Conservation (phyloP, 345 rosid species). For the Rhizophora mangle region DNA sequence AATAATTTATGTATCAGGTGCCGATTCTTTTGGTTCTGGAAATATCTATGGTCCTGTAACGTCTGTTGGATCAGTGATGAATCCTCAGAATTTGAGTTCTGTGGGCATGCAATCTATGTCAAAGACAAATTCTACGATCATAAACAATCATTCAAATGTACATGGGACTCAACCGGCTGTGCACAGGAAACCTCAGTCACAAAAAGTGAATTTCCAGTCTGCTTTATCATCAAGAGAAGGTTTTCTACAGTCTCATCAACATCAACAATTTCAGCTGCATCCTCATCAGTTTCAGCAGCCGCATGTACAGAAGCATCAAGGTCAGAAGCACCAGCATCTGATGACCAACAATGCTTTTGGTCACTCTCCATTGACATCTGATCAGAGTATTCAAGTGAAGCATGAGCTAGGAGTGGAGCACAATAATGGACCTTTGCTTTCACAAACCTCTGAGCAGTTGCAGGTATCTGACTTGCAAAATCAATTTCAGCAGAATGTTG, state of each 20-base stretch:
- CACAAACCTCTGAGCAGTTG: slow-evolving; percentile 55
- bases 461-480: slow-evolving; percentile 62
- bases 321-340: slow-evolving; percentile 55
- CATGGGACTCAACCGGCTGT: slow-evolving; percentile 50
- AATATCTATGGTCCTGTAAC: slow-evolving; percentile 52
- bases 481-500: slow-evolving; percentile 60
- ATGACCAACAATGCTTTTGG: slow-evolving; percentile 47
- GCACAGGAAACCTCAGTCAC: slow-evolving; percentile 42
- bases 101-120: slow-evolving; percentile 54
- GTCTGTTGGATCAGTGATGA: slow-evolving; percentile 47
- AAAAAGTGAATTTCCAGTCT: slow-evolving; percentile 52
- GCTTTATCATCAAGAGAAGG: slow-evolving; percentile 45
- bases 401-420: slow-evolving; percentile 62
- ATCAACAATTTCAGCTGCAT: slow-evolving; percentile 60
- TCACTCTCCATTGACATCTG: slow-evolving; percentile 55
- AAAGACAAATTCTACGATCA: slow-evolving; percentile 47
- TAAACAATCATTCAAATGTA: slow-evolving; percentile 49
- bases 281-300: slow-evolving; percentile 56
- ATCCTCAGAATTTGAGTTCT: slow-evolving; percentile 49
- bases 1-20: slow-evolving; percentile 50
- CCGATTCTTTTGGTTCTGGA: slow-evolving; percentile 61
- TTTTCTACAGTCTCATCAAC: slow-evolving; percentile 56
- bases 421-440: slow-evolving; percentile 43
- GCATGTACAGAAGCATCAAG: slow-evolving; percentile 57
- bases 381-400: slow-evolving; percentile 52